phyloP scores from a whole-genome alignment of 179 eudicot species.

The Pouteria campechiana region DNA sequence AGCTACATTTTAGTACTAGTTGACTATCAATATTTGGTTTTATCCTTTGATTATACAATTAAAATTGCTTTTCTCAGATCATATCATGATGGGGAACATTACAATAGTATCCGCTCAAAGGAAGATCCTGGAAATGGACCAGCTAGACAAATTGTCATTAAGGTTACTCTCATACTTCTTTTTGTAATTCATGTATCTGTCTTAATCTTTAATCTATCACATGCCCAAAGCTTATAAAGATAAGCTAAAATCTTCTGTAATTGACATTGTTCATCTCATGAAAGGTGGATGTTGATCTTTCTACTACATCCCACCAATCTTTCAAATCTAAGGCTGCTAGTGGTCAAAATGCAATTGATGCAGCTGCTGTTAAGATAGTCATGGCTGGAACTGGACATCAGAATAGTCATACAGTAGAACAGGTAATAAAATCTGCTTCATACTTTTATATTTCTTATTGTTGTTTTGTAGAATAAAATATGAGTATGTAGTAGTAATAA shows the following conservation, averaged over 20 bases:
- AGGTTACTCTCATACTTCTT: constrained; percentile 46
- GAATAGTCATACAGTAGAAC: constrained; percentile 47
- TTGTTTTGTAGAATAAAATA: no score
- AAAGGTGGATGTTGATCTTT: constrained; percentile 82
- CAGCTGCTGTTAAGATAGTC: constrained; percentile 54
- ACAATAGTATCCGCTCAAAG: constrained; percentile 74
- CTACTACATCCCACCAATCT: constrained; percentile 54
- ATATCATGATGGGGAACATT: constrained; percentile 89
- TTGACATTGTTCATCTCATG: constrained; percentile 5
- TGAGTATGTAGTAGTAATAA: no score
- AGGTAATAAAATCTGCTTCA: constrained; percentile 22
- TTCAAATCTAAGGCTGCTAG: constrained; percentile 28
- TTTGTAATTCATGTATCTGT: no score
- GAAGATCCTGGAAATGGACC: constrained; percentile 76
- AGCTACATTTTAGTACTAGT: background rate
- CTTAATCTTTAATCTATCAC: no score
- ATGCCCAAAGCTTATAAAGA: no score
- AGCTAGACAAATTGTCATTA: constrained; percentile 52
- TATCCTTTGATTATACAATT: background rate
- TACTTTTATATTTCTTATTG: background rate
- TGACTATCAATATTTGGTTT: background rate
- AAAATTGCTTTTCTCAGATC: constrained; percentile 35
- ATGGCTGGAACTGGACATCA: constrained; percentile 60
- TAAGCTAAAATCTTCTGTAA: background rate
- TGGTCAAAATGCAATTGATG: constrained; percentile 13